Evolutionary conservation across 176 grass and related monocot genomes (phyloP).

Genomic region (Cenchrus americanus): DNA sequence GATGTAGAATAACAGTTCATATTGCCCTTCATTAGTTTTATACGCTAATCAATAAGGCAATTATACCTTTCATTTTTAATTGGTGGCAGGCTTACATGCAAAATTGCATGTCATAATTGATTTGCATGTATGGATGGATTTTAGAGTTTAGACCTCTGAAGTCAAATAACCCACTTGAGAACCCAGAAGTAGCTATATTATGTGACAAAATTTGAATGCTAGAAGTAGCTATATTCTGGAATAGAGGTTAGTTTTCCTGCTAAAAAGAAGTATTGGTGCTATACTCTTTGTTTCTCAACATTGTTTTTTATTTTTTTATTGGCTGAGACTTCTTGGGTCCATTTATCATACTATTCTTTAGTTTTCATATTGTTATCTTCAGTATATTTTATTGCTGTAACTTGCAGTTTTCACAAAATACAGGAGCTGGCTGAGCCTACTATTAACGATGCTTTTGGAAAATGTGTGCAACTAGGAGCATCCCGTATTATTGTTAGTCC

Average conservation of each 20-base stretch:
- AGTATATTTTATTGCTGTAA: constrained; percentile 17
- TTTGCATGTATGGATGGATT: too few species aligned
- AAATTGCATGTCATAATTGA: too few species aligned
- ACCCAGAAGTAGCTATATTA: too few species aligned
- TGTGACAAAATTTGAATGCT: too few species aligned
- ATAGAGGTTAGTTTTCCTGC: not conserved
- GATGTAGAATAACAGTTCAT: too few species aligned
- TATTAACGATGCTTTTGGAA: constrained; percentile 82
- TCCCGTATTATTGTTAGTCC: constrained; percentile 73
- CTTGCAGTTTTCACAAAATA: constrained; percentile 36
- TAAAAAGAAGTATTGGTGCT: constrained; percentile 17
- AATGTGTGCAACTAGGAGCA: constrained; percentile 81
- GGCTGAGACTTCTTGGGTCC: not conserved
- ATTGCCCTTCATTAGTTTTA: too few species aligned
- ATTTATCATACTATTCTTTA: not conserved
- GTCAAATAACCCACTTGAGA: too few species aligned
- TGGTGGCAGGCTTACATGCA: too few species aligned
- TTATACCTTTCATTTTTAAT: too few species aligned
- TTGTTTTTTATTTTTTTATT: not conserved
- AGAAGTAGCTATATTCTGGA: too few species aligned
- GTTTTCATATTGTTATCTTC: not conserved
- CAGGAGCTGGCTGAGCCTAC: constrained; percentile 86
- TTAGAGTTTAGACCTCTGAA: too few species aligned
- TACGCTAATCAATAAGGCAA: too few species aligned
- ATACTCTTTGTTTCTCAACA: not conserved